Conservation (phyloP, 192 early-diverging fungal genomes). For the Rhizophagus clarus region DNA sequence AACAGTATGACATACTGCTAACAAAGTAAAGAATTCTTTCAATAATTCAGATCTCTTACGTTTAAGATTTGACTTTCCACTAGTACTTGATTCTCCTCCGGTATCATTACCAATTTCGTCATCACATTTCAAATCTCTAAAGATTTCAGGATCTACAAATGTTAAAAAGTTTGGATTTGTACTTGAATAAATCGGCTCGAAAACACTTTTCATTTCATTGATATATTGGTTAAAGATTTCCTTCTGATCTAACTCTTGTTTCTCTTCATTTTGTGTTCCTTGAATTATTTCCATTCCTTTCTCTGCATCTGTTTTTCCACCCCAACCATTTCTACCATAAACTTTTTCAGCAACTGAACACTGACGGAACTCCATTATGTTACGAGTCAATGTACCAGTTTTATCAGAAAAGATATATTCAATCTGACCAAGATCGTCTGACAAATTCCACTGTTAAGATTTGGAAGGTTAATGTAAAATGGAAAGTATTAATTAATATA, state of each 20-base stretch:
- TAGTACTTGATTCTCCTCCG: neutral
- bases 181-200: slow-evolving; percentile 68
- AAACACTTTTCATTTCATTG: slow-evolving; percentile 60
- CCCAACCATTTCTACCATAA: slow-evolving; percentile 79
- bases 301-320: slow-evolving; percentile 68
- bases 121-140: slow-evolving; percentile 68
- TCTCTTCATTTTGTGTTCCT: slow-evolving; percentile 43
- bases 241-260: slow-evolving; percentile 32
- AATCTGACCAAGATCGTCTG: slow-evolving; percentile 95
- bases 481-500: neutral
- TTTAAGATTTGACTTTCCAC: slow-evolving; percentile 24
- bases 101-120: slow-evolving; percentile 21
- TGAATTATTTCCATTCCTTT: slow-evolving; percentile 59
- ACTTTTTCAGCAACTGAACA: slow-evolving; percentile 84
- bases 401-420: slow-evolving; percentile 98
- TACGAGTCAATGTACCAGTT: slow-evolving; percentile 94
- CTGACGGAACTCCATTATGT: slow-evolving; percentile 96
- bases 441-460: slow-evolving; percentile 80
- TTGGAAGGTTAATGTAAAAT: slow-evolving; percentile 28
- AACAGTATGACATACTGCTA: slow-evolving; percentile 95
- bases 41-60: slow-evolving; percentile 61
- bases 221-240: slow-evolving; percentile 60
- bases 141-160: slow-evolving; percentile 84
- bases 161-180: slow-evolving; percentile 64
- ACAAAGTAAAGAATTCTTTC: slow-evolving; percentile 82